A percentile compares a stretch with the other conserved stretches of the same genome.
Evolutionary conservation across 2,329 filamentous ascomycete species (phyloP).

Genomic region (Sporothrix pseudoabietina): DNA sequence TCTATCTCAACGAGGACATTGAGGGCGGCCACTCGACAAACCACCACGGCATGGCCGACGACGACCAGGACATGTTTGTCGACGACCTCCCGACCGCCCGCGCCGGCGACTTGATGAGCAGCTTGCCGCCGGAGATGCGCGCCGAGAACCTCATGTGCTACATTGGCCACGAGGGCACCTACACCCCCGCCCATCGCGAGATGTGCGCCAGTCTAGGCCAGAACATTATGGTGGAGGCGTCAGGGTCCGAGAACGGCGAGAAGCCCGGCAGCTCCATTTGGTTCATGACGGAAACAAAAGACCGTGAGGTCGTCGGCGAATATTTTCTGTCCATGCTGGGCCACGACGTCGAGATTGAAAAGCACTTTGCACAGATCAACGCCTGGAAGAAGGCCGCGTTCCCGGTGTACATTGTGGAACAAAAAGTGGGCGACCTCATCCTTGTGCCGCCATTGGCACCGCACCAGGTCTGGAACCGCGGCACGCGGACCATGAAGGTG

Average conservation of each 20-base stretch:
- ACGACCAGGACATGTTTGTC: conserved; percentile 47
- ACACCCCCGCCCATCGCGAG: conserved; percentile 90
- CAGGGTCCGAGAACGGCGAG: conserved; percentile 70
- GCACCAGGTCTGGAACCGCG: conserved; percentile 98
- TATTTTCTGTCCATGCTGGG: conserved; percentile 92
- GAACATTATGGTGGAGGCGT: conserved; percentile 97
- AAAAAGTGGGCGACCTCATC: conserved; percentile 88
- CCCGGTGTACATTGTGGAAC: conserved; percentile 88
- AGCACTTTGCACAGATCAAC: conserved; percentile 93
- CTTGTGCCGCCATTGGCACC: conserved; percentile 89
- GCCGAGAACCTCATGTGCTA: conserved; percentile 99
- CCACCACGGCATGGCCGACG: conserved; percentile 29
- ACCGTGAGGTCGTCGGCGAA: conserved; percentile 85
- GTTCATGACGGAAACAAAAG: conserved; percentile 98
- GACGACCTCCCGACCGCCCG: conserved; percentile 61
- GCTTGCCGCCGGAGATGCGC: conserved; percentile 80
- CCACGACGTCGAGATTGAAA: conserved; percentile 95
- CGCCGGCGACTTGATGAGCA: conserved; percentile 93
- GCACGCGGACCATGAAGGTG: conserved; percentile 93
- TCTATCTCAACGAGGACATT: conserved; percentile 85
- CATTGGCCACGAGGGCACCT: conserved; percentile 94
- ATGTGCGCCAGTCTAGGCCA: conserved; percentile 97
- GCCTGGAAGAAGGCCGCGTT: conserved; percentile 96
- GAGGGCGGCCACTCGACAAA: conserved; percentile 40
- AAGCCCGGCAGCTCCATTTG: conserved; percentile 88